These are phyloP conservation scores for Aspergillus sp. DNA, from an alignment of 2,329 filamentous ascomycete species.

Conservation along the genomic window DNA sequence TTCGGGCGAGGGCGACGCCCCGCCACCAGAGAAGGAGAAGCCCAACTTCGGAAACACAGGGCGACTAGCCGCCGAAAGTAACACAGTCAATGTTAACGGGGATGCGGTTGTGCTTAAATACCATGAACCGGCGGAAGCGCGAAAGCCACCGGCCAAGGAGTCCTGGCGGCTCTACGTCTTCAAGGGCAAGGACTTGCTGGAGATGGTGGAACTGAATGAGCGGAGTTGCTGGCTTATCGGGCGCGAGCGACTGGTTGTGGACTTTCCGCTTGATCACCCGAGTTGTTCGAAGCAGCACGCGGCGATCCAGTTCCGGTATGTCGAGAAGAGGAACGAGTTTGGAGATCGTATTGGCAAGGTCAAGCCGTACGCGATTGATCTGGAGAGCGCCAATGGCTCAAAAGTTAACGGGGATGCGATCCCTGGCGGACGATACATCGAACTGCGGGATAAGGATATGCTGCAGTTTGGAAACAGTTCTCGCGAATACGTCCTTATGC, in stretches of 20 bases:
- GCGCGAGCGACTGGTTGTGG: slow-evolving; percentile 75
- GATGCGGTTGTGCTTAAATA: slow-evolving; percentile 87
- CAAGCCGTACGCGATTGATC: slow-evolving; percentile 85
- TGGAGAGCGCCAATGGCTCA: slow-evolving; percentile 92
- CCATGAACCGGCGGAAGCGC: slow-evolving; percentile 88
- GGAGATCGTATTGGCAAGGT: slow-evolving; percentile 79
- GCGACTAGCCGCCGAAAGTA: slow-evolving; percentile 81
- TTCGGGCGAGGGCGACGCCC: slow-evolving; percentile 25
- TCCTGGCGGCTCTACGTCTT: slow-evolving; percentile 92
- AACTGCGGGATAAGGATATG: slow-evolving; percentile 85
- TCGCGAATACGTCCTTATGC: slow-evolving; percentile 94
- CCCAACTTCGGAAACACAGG: slow-evolving; percentile 84
- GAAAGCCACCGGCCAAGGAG: slow-evolving; percentile 76
- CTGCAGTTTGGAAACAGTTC: slow-evolving; percentile 83
- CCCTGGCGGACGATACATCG: slow-evolving; percentile 76
- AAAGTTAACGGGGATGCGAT: slow-evolving; percentile 73
- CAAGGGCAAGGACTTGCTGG: slow-evolving; percentile 76
- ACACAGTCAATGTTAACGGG: slow-evolving; percentile 62
- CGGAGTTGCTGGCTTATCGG: slow-evolving; percentile 92
- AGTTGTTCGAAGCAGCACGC: slow-evolving; percentile 96
- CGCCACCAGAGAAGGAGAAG: slow-evolving; percentile 62
- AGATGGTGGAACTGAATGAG: slow-evolving; percentile 73
- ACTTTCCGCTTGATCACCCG: slow-evolving; percentile 82
- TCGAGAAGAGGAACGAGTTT: slow-evolving; percentile 80
- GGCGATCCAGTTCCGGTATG: slow-evolving; percentile 86